Conservation (phyloP, 1,139 yeast species). For the Saccharomyces hybrid region DNA sequence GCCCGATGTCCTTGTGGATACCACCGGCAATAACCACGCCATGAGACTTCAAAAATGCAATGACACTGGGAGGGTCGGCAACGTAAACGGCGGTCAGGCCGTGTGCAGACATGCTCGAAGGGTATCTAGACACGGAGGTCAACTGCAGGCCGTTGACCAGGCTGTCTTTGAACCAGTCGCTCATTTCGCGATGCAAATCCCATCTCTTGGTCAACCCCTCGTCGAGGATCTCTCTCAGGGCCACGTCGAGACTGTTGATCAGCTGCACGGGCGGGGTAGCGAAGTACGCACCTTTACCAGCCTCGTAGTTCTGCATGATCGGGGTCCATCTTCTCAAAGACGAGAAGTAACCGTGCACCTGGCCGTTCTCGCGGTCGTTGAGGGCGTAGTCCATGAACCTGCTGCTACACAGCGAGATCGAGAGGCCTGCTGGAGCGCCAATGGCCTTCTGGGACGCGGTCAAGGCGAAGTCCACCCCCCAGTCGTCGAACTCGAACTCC, state of each 20-base stretch:
- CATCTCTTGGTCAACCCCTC: slow-evolving; percentile 56
- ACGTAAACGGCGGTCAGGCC: slow-evolving; percentile 84
- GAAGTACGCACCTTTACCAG: slow-evolving; percentile 76
- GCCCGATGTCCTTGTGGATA: slow-evolving; percentile 71
- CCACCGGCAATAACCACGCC: slow-evolving; percentile 87
- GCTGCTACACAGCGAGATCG: slow-evolving; percentile 66
- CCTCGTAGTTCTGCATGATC: slow-evolving; percentile 78
- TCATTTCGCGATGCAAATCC: slow-evolving; percentile 52
- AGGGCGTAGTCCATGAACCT: slow-evolving; percentile 65
- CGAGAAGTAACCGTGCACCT: slow-evolving; percentile 55
- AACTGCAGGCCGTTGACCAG: slow-evolving; percentile 51
- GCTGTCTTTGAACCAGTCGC: slow-evolving; percentile 57
- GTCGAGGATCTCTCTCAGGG: slow-evolving; percentile 57
- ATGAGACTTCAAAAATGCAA: slow-evolving; percentile 48
- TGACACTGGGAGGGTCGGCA: slow-evolving; percentile 66
- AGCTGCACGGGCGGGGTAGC: slow-evolving; percentile 93
- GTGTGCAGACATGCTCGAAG: slow-evolving; percentile 60
- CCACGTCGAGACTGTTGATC: slow-evolving; percentile 36
- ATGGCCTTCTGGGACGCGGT: slow-evolving; percentile 95
- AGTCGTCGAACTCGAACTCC: slow-evolving; percentile 71
- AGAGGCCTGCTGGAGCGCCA: slow-evolving; percentile 90
- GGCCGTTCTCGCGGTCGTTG: slow-evolving; percentile 12
- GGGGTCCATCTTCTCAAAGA: slow-evolving; percentile 84
- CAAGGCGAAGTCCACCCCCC: slow-evolving; percentile 85
- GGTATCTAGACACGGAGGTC: slow-evolving; percentile 54